A percentile compares a stretch with the other conserved stretches of the same genome.
Evolutionary conservation across 2,329 filamentous ascomycete genomes (phyloP).

Genomic region (Pseudocercospora macadamiae): DNA sequence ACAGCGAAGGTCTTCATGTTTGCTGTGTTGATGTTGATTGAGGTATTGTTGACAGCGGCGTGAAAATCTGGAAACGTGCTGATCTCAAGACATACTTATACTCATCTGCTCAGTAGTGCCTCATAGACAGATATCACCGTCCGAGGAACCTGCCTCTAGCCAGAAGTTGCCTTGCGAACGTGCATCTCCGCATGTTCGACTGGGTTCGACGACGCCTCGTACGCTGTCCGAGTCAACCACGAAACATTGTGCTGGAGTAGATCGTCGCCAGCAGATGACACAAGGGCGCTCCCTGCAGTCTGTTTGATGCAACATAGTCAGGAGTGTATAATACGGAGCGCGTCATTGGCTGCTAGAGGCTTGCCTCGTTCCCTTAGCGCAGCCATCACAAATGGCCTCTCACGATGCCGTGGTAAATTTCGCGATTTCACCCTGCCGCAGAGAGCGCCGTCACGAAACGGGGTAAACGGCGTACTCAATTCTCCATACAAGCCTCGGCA

Average conservation of each 20-base stretch:
- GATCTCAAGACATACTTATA: slow-evolving; percentile 14
- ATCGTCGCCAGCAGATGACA: slow-evolving; percentile 8
- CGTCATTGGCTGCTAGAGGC: slow-evolving; percentile 2
- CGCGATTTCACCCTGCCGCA: slow-evolving; percentile 42
- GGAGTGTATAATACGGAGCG: background rate
- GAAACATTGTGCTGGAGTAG: background rate
- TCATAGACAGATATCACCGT: background rate
- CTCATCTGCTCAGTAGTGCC: background rate
- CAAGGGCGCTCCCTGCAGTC: slow-evolving; percentile 1
- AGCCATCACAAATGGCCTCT: background rate
- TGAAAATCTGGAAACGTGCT: background rate
- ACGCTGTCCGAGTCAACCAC: slow-evolving; percentile 9
- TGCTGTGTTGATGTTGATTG: background rate
- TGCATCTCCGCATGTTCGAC: background rate
- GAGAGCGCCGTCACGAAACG: slow-evolving; percentile 43
- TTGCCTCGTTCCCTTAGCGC: slow-evolving; percentile 2
- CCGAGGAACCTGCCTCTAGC: slow-evolving; percentile 12
- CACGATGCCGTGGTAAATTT: background rate
- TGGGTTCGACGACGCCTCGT: slow-evolving; percentile 5
- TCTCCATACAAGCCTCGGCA: slow-evolving; percentile 11
- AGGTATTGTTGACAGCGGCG: background rate
- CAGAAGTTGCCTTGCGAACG: background rate
- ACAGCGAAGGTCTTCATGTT: slow-evolving; percentile 34
- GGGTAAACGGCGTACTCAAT: slow-evolving; percentile 41
- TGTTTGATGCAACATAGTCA: slow-evolving; percentile 1